Evolutionary conservation across 768 basidiomycete species (phyloP), one percentile per base, ranked within the genome.

Genomic region (Suillus bovinus): DNA sequence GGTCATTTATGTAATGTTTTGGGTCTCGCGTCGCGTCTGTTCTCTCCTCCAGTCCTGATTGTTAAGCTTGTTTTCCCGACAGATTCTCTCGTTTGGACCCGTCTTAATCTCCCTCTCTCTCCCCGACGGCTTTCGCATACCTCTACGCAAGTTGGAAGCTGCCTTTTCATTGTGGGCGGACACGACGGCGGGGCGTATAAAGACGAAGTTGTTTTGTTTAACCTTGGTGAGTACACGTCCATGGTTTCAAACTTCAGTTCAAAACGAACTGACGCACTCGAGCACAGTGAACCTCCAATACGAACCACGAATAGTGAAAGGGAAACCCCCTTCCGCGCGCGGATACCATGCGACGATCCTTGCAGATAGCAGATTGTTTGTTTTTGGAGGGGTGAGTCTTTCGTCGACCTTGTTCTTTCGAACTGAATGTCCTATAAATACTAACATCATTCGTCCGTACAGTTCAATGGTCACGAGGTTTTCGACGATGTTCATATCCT

Each of bases 71-170:
- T 24, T 27, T 29, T 11, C 29, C 27, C 34, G 27, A 11, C 44
- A 74, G 73, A 74, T n/a, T 67, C 71, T 14, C 58, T 74, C 62
- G 7, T 65, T 2, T 74, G 74, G 74, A 74, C 67, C 20, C 68
- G 62, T 2, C 67, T 74, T 34, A 70, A 71, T 55, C 56, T 66
- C 42, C 61, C 62, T 17, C 13, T 70, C 10, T 63, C 68, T 1
- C 69, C 89, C 68, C 85, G 86, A 64, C 84, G 93, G 11, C 80
- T 96, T 47, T 89, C 90, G 31, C 96, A 98, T 68, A 90, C 89
- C 13, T 83, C 94, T 16, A 94, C 94, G 0, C 92, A 91, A 72
- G 91, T 98, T 17, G 94, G 96, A 34, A 94, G 93, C 1, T 96
- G 93, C 71, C 83, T 98, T 0, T 95, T 96, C 77, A 82, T 96